These are phyloP conservation scores for Moesziomyces aphidis DNA, from an alignment of 1,284 basidiomycete genomes.

Conservation along the genomic window DNA sequence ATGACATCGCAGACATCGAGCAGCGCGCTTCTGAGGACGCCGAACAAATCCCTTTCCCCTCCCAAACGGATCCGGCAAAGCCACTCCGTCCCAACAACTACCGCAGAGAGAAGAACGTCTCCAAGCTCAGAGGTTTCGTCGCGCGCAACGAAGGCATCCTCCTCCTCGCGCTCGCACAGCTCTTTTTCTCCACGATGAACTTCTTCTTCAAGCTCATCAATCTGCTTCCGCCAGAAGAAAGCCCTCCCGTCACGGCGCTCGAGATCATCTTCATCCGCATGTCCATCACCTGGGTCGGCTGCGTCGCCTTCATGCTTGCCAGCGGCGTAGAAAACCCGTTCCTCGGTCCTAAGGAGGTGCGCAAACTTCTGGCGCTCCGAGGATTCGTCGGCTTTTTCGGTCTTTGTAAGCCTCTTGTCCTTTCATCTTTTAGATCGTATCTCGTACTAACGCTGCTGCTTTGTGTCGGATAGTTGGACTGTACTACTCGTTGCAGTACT, in stretches of 20 bases:
- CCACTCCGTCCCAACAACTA: constrained; percentile 46
- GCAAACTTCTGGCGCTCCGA: constrained; percentile 73
- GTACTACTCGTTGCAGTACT: constrained; percentile 78
- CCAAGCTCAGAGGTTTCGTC: constrained; percentile 29
- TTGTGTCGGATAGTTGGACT: constrained; percentile 70
- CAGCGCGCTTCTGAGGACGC: constrained; percentile 12
- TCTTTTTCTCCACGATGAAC: constrained; percentile 70
- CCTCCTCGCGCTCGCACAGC: constrained; percentile 37
- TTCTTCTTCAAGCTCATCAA: constrained; percentile 76
- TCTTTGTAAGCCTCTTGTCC: constrained; percentile 17
- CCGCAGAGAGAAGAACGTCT: constrained; percentile 15
- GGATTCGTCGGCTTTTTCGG: constrained; percentile 75
- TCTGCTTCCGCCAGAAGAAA: constrained; percentile 71
- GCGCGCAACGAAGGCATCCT: constrained; percentile 46
- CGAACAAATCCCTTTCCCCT: constrained; percentile 43
- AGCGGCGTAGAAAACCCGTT: constrained; percentile 76
- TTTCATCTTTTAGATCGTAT: not conserved
- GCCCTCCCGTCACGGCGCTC: constrained; percentile 35
- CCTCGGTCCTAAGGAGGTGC: constrained; percentile 77
- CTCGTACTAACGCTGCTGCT: not conserved
- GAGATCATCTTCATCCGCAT: constrained; percentile 73
- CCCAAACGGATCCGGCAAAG: constrained; percentile 39
- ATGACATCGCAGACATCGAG: constrained; percentile 15
- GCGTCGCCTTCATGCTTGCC: constrained; percentile 55
- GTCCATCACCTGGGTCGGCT: constrained; percentile 69